These are phyloP conservation scores for Heliamphora exappendiculata DNA, from an alignment of 148 eudicot genomes.

Conservation along the genomic window DNA sequence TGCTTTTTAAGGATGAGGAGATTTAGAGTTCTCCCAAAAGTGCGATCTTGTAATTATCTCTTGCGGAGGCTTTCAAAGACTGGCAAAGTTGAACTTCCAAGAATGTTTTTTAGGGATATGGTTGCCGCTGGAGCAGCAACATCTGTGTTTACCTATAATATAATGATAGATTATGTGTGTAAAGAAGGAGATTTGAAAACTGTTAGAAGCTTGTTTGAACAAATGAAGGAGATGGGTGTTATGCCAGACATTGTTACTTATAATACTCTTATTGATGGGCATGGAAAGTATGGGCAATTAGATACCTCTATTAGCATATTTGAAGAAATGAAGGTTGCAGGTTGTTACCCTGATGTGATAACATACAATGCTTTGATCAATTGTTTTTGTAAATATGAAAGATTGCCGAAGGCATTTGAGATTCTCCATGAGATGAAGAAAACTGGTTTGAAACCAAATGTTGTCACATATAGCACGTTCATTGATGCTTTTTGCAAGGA, in stretches of 20 bases:
- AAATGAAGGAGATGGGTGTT: conserved; percentile 57
- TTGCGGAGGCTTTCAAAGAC: conserved; percentile 48
- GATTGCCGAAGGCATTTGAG: conserved; percentile 52
- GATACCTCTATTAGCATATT: conserved; percentile 40
- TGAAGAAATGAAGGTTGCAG: conserved; percentile 58
- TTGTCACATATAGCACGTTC: conserved; percentile 86
- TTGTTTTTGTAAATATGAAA: conserved; percentile 70
- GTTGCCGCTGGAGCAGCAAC: conserved; percentile 50
- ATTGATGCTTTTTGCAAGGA: conserved; percentile 93
- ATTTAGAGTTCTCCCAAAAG: conserved; percentile 61
- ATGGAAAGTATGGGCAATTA: conserved; percentile 77
- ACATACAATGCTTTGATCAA: conserved; percentile 81
- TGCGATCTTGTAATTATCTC: conserved; percentile 73
- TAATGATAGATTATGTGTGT: conserved; percentile 73
- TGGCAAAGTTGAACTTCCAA: conserved; percentile 34
- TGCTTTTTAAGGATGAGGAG: conserved; percentile 67
- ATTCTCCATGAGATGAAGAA: conserved; percentile 68
- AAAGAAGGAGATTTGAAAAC: conserved; percentile 60
- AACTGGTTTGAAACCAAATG: conserved; percentile 69
- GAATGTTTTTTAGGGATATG: conserved; percentile 60
- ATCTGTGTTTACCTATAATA: conserved; percentile 75
- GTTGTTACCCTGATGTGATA: conserved; percentile 69
- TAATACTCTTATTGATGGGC: conserved; percentile 79
- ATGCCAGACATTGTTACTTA: conserved; percentile 81
- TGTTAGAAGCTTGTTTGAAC: conserved; percentile 45